Base-by-base conservation (phyloP, 2,329 filamentous ascomycete species). In the Amesomyces nigricolor region DNA sequence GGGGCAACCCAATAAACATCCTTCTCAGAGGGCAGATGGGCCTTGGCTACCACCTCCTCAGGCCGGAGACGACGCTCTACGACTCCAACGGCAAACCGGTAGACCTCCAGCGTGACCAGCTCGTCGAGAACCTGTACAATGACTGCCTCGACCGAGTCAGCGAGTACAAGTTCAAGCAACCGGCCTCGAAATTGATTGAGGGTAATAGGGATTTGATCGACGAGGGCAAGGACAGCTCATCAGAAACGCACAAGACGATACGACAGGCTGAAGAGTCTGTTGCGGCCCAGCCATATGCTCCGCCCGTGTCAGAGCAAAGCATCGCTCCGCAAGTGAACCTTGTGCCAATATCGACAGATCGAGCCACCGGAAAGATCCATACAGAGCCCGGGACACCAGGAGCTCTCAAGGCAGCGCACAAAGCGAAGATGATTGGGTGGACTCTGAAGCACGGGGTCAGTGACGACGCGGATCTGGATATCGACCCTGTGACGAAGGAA, bases 121-220 rank as follows among this genome's bases (percentile, higher is more conserved):
- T 91, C 65, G 89, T 94, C 32, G 92, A 97, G 68, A 90, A 88
- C 62, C 79, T 99, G 2, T 97, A 95, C 75, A 96, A 97, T 63
- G 91, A 97, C 68, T 89, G 95, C 45, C 78, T 97, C 19, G 92
- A 97, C 67, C 85, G 94, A 51, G 90, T 94, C 43, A 94, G 91
- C 67, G 84, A 88, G 62, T 97, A 90, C 74, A 91, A 95, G 64
- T 88, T 89, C 68, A 92, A 91, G 68, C 74, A 83, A 22, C 78
- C 83, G 35, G 78, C 83, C 7, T 78, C 82, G 7, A 84, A 87
- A 61, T 85, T 87, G 19, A 84, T 95, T 14, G 85, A 91, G 67
- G 94, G 92, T 13, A 89, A 96, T 64, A 85, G 85, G 61, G 86
- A 88, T 54, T 73, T 95, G 55, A 88, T 99, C 53, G 82, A 94